A percentile compares a stretch with the other conserved stretches of the same genome.
Conservation (phyloP, 1,284 basidiomycete species). For the Irpex sp. region DNA sequence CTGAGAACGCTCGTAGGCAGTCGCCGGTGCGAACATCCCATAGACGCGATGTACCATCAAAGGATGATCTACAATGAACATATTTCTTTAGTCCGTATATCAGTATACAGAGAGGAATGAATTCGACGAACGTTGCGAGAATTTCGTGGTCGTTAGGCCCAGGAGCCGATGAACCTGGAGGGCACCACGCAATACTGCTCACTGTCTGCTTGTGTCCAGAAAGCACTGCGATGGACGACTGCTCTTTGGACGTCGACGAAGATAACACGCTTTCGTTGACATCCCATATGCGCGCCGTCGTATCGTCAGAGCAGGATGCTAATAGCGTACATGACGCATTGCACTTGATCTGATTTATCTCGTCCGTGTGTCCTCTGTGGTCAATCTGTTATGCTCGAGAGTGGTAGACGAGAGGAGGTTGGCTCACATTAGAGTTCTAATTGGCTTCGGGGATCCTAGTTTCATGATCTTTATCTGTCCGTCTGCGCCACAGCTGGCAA, state of each 20-base stretch:
- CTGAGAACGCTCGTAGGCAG: slow-evolving; percentile 60
- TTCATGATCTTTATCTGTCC: slow-evolving; percentile 54
- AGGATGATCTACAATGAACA: slow-evolving; percentile 54
- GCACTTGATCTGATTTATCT: slow-evolving; percentile 74
- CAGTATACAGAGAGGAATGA: slow-evolving; percentile 1
- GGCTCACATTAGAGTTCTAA: slow-evolving; percentile 53
- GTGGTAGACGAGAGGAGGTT: background rate
- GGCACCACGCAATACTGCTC: slow-evolving; percentile 70
- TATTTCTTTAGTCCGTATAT: background rate
- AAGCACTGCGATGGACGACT: slow-evolving; percentile 38
- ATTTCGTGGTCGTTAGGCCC: slow-evolving; percentile 38
- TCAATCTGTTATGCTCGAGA: background rate
- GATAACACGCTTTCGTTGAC: slow-evolving; percentile 34
- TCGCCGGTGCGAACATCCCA: slow-evolving; percentile 75
- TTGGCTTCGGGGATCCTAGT: slow-evolving; percentile 42
- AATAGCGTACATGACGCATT: slow-evolving; percentile 60
- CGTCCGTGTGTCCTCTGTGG: slow-evolving; percentile 64
- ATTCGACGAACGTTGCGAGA: slow-evolving; percentile 58
- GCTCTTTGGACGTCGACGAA: slow-evolving; percentile 25
- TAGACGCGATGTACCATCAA: slow-evolving; percentile 67
- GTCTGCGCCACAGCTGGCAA: slow-evolving; percentile 74
- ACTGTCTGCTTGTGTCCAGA: slow-evolving; percentile 70
- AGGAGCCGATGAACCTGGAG: slow-evolving; percentile 19
- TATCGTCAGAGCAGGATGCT: slow-evolving; percentile 78
- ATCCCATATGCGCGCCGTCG: slow-evolving; percentile 72